phyloP scores from a whole-genome alignment of 1,284 basidiomycete species.

The Bjerkandera adusta region DNA sequence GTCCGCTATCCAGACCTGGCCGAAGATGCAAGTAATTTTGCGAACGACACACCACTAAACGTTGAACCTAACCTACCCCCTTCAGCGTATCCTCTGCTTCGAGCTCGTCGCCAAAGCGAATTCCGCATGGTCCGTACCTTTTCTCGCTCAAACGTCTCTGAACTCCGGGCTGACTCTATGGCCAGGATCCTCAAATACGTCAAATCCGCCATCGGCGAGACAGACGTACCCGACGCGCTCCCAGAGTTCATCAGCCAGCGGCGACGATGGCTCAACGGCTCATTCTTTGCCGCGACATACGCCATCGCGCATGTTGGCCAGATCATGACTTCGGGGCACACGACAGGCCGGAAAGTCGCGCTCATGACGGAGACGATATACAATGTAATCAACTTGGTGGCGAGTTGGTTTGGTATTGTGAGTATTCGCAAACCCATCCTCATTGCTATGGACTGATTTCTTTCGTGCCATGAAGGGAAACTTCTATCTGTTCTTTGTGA shows the following conservation, averaged over 20 bases:
- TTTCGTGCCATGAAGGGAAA: slow-evolving; percentile 75
- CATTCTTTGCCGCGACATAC: slow-evolving; percentile 93
- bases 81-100: slow-evolving; percentile 92
- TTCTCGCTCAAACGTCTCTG: slow-evolving; percentile 6
- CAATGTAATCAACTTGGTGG: slow-evolving; percentile 85
- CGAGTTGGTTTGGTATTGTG: slow-evolving; percentile 92
- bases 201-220: slow-evolving; percentile 93
- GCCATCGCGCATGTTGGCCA: slow-evolving; percentile 83
- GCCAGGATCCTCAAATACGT: slow-evolving; percentile 92
- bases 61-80: slow-evolving; percentile 6
- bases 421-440: slow-evolving; percentile 31
- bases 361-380: slow-evolving; percentile 85
- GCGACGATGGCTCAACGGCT: slow-evolving; percentile 90
- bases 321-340: slow-evolving; percentile 85
- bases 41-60: background rate
- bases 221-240: slow-evolving; percentile 92
- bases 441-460: slow-evolving; percentile 1
- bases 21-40: slow-evolving; percentile 78
- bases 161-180: background rate
- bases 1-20: slow-evolving; percentile 59
- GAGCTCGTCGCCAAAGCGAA: slow-evolving; percentile 94
- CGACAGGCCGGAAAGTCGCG: slow-evolving; percentile 68
- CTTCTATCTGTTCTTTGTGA: slow-evolving; percentile 94
- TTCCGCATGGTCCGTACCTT: slow-evolving; percentile 63
- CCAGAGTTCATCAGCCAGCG: slow-evolving; percentile 96